Evolutionary conservation across 225 moss, liverwort and hornwort genomes (phyloP), one percentile per base, ranked within the genome.

Genomic region (Marchantia polymorpha): DNA sequence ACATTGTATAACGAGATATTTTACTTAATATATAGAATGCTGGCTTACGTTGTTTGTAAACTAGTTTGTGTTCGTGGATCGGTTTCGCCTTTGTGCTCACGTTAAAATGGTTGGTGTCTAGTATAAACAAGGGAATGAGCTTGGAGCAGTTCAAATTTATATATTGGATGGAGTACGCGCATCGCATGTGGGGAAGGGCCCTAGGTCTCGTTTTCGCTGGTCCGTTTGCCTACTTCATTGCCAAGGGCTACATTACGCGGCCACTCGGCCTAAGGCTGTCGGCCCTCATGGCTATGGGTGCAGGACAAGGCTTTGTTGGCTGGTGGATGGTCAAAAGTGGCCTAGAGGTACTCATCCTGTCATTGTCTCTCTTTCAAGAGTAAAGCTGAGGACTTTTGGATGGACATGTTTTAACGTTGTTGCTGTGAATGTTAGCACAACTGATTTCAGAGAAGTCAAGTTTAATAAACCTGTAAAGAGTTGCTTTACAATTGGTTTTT

Each of bases 251-350:
- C 78, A 89, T 99, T 52, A 90, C 93, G 12, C 87, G 93, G 71
- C 85, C 93, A 30, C 90, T 99, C 59, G 95, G 88, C 13, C 79
- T 91, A 3, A 90, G 99, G 77, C 86, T 99, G 2, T 93, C 89
- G 84, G 88, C 84, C 25, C 88, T 99, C 81, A 93, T 99, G 93
- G 92, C 91, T 71, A 99, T 99, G 99, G 99, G 99, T 84, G 99
- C 90, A 31, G 95, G 91, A 51, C 99, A 99, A 83, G 99, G 99
- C 48, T 87, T 99, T 73, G 90, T 99, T 79, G 99, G 99, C 73
- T 99, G 99, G 99, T 99, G 99, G 99, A 99, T 99, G 99, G 99
- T 99, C 81, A 91, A 93, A 83, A 99, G 99, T 83, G 99, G 99
- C 20, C 99, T 99, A 67, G 95, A 99, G 97, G 97, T 99, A 87